Evolutionary conservation across 306 rosid species (phyloP), one percentile per base, ranked within the genome.

Genomic region (Phaseolus lunatus): DNA sequence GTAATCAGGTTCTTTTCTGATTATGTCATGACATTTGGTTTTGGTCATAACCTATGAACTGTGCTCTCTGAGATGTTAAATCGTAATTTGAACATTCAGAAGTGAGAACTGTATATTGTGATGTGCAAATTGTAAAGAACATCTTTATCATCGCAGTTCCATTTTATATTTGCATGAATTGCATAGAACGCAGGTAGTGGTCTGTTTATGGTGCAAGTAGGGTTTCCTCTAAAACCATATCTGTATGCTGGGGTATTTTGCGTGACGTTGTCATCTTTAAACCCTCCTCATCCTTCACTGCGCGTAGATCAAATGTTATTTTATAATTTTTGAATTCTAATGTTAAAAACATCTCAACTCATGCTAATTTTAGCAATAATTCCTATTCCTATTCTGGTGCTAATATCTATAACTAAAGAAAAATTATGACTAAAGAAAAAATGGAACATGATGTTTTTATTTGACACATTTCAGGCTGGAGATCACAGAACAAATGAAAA

Each of bases 401-500:
- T 44, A 48, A 61, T 8, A 20, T 48, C 11, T 54, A 4, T 72
- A 24, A 3, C 39, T n/a, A n/a, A n/a, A n/a, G n/a, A n/a, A n/a
- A n/a, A n/a, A n/a, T n/a, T n/a, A n/a, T n/a, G n/a, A n/a, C n/a
- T n/a, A 54, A 72, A 27, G 4, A 12, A 39, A 37, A 18, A 8
- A 13, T 13, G 15, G 18, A 54, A 15, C 15, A 13, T 22, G 39
- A 11, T 8, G 6, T 20, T 54, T 33, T 48, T 50, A 44, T 33
- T 45, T 75, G 16, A 44, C 67, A 3, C 50, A 41, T 84, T 84
- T 81, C 91, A 94, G 96, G 87, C 58, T 22, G 72, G 86, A 54
- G 92, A 92, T 44, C 88, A 82, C 70, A 89, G 81, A 86, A 65
- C 67, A 45, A 76, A 73, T 73, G 89, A 79, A 71, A 80, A 84